phyloP scores from a whole-genome alignment of 2,329 filamentous ascomycete genomes.

The Claviceps capensis region DNA sequence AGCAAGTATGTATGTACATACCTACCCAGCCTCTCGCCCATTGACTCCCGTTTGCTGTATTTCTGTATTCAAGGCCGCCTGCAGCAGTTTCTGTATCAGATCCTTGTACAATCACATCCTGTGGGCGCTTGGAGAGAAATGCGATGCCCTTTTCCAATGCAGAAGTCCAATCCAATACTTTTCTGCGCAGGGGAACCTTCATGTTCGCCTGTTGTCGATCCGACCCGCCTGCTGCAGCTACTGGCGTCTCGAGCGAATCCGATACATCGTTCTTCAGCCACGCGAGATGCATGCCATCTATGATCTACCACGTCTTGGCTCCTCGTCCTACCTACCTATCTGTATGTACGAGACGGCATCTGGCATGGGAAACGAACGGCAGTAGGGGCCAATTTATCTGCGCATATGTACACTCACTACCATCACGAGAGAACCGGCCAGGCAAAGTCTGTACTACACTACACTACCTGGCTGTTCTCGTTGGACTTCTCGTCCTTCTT shows the following conservation, averaged over 20 bases:
- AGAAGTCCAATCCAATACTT: too few relatives aligned
- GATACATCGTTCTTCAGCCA: constrained; percentile 2
- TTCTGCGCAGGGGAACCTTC: neutral
- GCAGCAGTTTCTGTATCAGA: too few relatives aligned
- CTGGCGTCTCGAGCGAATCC: neutral
- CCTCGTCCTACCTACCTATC: neutral
- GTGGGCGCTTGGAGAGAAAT: too few relatives aligned
- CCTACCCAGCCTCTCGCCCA: too few relatives aligned
- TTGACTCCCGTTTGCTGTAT: too few relatives aligned
- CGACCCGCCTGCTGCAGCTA: constrained; percentile 5
- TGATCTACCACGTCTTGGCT: constrained; percentile 1
- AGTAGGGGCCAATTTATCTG: neutral
- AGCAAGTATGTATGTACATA: too few relatives aligned
- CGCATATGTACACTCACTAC: constrained; percentile 1
- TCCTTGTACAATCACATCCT: too few relatives aligned
- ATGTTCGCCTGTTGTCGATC: constrained; percentile 5
- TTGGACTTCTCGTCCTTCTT: too few relatives aligned
- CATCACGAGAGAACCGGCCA: neutral
- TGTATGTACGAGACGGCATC: constrained; percentile 1
- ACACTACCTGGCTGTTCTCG: too few relatives aligned
- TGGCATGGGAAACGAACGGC: neutral
- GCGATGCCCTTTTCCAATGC: neutral
- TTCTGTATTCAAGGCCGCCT: too few relatives aligned
- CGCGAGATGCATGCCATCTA: constrained; percentile 7
- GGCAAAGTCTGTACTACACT: neutral